Conservation (phyloP, 2,329 filamentous ascomycete species). For the Aschersonia sp. region DNA sequence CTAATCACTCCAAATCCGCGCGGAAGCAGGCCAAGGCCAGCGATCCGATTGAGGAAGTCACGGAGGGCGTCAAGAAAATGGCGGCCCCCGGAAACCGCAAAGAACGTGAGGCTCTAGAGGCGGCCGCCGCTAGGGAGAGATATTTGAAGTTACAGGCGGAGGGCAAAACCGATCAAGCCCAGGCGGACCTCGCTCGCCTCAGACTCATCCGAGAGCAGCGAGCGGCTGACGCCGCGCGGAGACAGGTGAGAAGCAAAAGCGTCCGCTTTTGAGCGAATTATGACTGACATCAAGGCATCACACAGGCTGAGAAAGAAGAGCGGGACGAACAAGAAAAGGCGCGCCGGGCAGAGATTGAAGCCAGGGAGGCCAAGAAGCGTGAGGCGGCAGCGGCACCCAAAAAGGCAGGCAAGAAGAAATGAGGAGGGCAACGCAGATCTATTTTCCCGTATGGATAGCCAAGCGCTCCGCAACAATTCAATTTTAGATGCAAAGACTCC, state of each 20-base stretch:
- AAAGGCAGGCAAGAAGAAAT: conserved; percentile 34
- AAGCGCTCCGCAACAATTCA: no score
- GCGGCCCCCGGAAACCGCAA: conserved; percentile 30
- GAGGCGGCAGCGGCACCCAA: conserved; percentile 34
- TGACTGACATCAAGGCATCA: conserved; percentile 7
- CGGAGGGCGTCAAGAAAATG: conserved; percentile 41
- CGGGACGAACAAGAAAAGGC: conserved; percentile 34
- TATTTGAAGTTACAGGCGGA: conserved; percentile 87
- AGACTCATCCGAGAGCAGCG: conserved; percentile 73
- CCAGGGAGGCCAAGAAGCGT: conserved; percentile 39
- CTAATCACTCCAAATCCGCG: conserved; percentile 73
- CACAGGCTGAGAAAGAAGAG: conserved; percentile 43
- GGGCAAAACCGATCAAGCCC: conserved; percentile 93
- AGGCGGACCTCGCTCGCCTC: conserved; percentile 74
- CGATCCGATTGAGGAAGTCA: conserved; percentile 30
- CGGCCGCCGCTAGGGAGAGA: conserved; percentile 73
- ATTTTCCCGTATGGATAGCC: no score
- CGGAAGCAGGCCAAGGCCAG: conserved; percentile 36
- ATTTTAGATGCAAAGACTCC: no score
- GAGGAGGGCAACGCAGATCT: conserved; percentile 1
- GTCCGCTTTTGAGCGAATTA: conserved; percentile 2
- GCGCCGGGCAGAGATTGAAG: conserved; percentile 35
- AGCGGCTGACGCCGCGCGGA: conserved; percentile 67
- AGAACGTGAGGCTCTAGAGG: conserved; percentile 64
- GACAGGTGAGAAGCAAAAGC: conserved; percentile 42